These are phyloP conservation scores for Lumnitzera racemosa DNA, from an alignment of 345 rosid genomes.

Conservation along the genomic window DNA sequence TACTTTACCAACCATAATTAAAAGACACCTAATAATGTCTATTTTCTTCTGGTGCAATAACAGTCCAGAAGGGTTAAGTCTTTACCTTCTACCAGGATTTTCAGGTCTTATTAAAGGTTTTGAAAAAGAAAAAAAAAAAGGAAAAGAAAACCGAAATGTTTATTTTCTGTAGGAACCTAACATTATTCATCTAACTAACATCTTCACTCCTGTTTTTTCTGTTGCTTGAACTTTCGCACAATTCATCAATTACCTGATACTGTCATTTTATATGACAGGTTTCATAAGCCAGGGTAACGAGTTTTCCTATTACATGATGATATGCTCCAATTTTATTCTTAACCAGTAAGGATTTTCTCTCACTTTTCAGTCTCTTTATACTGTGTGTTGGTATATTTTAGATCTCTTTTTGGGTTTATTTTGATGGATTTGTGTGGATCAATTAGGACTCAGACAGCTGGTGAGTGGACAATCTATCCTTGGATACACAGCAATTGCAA, in stretches of 20 bases:
- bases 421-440: too few relatives aligned
- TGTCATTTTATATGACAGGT: slow-evolving; percentile 44
- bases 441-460: slow-evolving; percentile 41
- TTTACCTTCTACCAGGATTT: too few relatives aligned
- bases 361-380: not conserved
- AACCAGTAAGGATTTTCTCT: slow-evolving; percentile 53
- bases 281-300: slow-evolving; percentile 97
- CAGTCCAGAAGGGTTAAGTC: too few relatives aligned
- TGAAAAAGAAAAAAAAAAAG: too few relatives aligned
- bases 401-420: too few relatives aligned
- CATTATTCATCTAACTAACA: too few relatives aligned
- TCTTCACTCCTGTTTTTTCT: not conserved
- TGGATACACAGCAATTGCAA: slow-evolving; percentile 98
- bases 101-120: too few relatives aligned
- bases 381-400: not conserved
- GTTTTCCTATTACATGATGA: slow-evolving; percentile 99
- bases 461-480: slow-evolving; percentile 89
- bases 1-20: too few relatives aligned
- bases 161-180: too few relatives aligned
- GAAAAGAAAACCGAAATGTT: too few relatives aligned
- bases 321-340: slow-evolving; percentile 95
- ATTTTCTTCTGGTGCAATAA: too few relatives aligned
- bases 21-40: too few relatives aligned
- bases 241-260: not conserved
- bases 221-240: not conserved